Conservation (phyloP, 108 stramenopile genomes). For the Pseudonitzschia pungens region DNA sequence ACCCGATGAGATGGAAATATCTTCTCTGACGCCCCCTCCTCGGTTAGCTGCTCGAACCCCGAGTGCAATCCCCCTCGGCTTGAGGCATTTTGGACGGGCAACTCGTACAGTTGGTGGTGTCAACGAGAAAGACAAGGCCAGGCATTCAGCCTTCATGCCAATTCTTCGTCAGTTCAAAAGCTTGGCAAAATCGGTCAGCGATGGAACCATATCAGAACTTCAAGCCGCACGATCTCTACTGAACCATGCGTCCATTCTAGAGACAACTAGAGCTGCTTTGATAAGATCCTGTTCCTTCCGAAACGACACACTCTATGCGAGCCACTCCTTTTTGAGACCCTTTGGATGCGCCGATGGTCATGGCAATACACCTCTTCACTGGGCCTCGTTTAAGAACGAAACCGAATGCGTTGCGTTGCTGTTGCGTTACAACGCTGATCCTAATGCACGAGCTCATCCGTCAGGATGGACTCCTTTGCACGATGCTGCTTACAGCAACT, state of each 20-base stretch:
- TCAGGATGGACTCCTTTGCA: conserved; percentile 90
- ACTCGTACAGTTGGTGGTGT: background rate
- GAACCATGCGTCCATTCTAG: conserved; percentile 36
- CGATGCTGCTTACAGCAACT: conserved; percentile 84
- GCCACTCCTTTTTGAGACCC: conserved; percentile 27
- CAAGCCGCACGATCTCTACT: conserved; percentile 54
- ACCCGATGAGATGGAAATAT: conserved; percentile 21
- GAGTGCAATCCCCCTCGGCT: conserved; percentile 16
- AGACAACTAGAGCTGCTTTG: conserved; percentile 45
- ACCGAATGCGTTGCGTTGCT: conserved; percentile 65
- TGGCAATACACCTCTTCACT: conserved; percentile 87
- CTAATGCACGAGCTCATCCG: conserved; percentile 77
- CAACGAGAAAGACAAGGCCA: conserved; percentile 2
- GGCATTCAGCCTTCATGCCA: conserved; percentile 24
- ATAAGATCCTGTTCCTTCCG: conserved; percentile 47
- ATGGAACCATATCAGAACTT: conserved; percentile 48
- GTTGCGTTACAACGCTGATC: conserved; percentile 60
- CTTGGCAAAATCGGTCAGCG: conserved; percentile 21
- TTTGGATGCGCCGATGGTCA: conserved; percentile 70
- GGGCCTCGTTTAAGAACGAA: conserved; percentile 88
- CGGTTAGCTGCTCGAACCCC: conserved; percentile 11
- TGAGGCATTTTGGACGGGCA: conserved; percentile 29
- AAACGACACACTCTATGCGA: conserved; percentile 12
- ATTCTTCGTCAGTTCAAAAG: conserved; percentile 27
- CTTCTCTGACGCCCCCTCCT: background rate